Evolutionary conservation across 805 yeast genomes (phyloP).

Genomic region (Schwanniomyces sp.): DNA sequence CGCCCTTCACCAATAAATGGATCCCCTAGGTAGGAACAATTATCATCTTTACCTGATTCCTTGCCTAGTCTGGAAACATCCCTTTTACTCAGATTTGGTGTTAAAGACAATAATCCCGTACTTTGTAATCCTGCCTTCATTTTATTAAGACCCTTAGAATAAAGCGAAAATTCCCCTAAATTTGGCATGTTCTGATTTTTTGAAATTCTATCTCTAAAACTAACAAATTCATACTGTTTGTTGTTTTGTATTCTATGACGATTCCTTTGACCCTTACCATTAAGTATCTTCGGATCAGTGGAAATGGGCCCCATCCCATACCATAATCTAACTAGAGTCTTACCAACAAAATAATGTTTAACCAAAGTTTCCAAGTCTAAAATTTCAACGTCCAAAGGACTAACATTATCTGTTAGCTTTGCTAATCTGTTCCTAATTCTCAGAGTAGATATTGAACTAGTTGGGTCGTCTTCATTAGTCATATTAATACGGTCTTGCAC

Average conservation of each 20-base stretch:
- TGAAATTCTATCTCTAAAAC: slow-evolving; percentile 33
- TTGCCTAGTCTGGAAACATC: not conserved
- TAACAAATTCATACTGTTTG: slow-evolving; percentile 25
- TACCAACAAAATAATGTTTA: slow-evolving; percentile 30
- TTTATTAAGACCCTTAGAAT: slow-evolving; percentile 33
- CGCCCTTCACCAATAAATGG: not conserved
- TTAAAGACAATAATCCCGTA: slow-evolving; percentile 11
- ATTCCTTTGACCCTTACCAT: slow-evolving; percentile 8
- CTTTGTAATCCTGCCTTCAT: slow-evolving; percentile 35
- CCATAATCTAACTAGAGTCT: slow-evolving; percentile 33
- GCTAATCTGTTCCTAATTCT: slow-evolving; percentile 33
- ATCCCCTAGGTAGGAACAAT: not conserved
- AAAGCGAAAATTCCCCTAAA: slow-evolving; percentile 21
- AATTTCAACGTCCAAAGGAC: slow-evolving; percentile 42
- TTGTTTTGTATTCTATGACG: slow-evolving; percentile 5
- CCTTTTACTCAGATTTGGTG: not conserved
- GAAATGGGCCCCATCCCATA: slow-evolving; percentile 15
- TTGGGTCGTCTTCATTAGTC: slow-evolving; percentile 15
- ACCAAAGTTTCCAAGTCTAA: slow-evolving; percentile 37
- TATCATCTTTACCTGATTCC: not conserved
- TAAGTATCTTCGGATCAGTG: not conserved
- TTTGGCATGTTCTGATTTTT: slow-evolving; percentile 11
- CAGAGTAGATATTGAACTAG: slow-evolving; percentile 17
- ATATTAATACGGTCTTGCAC: slow-evolving; percentile 57
- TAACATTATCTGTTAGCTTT: slow-evolving; percentile 32